Base-by-base conservation (phyloP, 164 flowering plant genomes). In the Tetrastigma voinierianum region DNA sequence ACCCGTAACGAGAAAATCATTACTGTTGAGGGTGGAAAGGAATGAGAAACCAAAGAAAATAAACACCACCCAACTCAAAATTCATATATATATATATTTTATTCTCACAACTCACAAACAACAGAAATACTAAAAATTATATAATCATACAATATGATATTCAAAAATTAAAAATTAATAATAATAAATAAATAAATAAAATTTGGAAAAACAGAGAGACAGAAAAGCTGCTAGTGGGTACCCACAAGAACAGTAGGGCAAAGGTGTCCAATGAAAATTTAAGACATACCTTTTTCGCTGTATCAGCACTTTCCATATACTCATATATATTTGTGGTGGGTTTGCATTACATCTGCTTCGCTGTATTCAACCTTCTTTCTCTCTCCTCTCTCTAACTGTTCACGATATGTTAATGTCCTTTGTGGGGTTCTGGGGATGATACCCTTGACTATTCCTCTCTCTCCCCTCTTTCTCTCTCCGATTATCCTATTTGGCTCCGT, bases 1-100 rank as follows among this genome's bases (percentile, higher is more conserved):
- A 75, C 78, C 81, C 72, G 23, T 74, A 81, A 78, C 80, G 77
- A 84, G 83, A 82, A 77, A 78, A 82, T 78, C 81, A 81, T 83
- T 72, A 68, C 73, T 64, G 72, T 74, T 66, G 71, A 53, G 73
- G 73, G 43, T 57, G 67, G 68, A 58, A 67, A 72, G 55, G 44
- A n/a, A 62, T 12, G 49, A 61, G 61, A 62, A 18, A 54, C 46
- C 56, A 23, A 59, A 56, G 57, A 51, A 47, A 57, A 68, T 19
- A 61, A 65, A 57, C 44, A 62, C 66, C 44, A 45, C 56, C 47
- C 17, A 46, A 8, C 7, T 2, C 17, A 44, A 49, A 62, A 63
- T 19, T 51, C 51, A 43, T 61, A 59, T 68, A 65, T 57, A 20
- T 46, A 64, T 6, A 55, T 1, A 2, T 9, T 2, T n/a, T 5